Base-by-base conservation (phyloP, 352 stramenopile genomes). In the Phytopythium boreale region DNA sequence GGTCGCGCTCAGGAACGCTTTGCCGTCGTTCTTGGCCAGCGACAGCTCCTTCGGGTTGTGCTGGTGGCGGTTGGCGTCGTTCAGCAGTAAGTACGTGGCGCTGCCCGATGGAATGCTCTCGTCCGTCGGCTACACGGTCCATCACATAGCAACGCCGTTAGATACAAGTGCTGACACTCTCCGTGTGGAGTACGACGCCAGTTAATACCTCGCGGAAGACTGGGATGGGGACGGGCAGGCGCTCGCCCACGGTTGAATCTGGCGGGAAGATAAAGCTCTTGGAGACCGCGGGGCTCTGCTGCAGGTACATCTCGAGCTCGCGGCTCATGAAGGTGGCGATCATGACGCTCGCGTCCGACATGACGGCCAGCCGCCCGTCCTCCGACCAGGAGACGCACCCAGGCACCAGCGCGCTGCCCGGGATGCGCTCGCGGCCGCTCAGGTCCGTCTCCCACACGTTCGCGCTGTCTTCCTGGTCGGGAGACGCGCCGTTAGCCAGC, bases 21-120 rank as follows among this genome's bases (percentile, higher is more conserved):
- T 69, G 39, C 80, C 76, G 26, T 87, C 79, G 63, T 83, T 89
- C 64, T 93, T 95, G 46, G 87, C 88, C 44, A 95, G 63, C 26
- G 87, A 95, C 15, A 92, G 64, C 59, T 95, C 87, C 63, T 92
- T 89, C 15, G 87, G 84, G 64, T 95, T 93, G 70, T 88, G 76
- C 68, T 90, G 77, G 66, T 89, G 81, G 4, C 85, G 82, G 27
- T 90, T 78, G 14, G 68, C 69, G 26, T 91, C 80, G 56, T 92
- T 73, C 43, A 93, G 62, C 44, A 93, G 43, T 49, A 92, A 84
- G 59, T 87, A 89, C 59, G 81, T 80, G 31, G 77, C 59, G 51
- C 74, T 82, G 5, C 75, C 72, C 2, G 62, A 29, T 24, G 74
- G 64, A 0, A 87, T 51, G 10, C 62, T 63, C 2, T 49, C 64